Conservation (phyloP, 371 early-diverging fungal species). For the Phascolomyces articulosus region DNA sequence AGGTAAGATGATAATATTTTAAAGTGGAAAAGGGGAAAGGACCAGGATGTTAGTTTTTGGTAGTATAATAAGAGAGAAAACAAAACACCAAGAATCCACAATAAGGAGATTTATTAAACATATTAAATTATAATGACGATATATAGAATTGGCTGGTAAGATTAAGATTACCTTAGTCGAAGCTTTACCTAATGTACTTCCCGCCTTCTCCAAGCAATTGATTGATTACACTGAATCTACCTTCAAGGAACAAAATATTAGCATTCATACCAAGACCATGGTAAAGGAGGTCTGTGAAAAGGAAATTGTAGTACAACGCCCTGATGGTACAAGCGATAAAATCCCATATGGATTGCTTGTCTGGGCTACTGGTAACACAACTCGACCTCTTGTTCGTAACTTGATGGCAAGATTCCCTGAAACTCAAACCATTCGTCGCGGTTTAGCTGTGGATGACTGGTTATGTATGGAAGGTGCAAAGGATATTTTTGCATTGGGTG, state of each 20-base stretch:
- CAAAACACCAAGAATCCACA: too few relatives aligned
- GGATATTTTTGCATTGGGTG: slow-evolving; percentile 87
- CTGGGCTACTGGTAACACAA: slow-evolving; percentile 96
- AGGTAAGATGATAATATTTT: slow-evolving; percentile 22
- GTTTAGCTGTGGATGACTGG: slow-evolving; percentile 84
- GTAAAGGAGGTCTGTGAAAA: slow-evolving; percentile 88
- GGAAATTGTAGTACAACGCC: slow-evolving; percentile 76
- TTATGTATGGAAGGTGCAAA: slow-evolving; percentile 75
- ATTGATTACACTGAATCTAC: slow-evolving; percentile 90
- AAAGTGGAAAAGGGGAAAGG: not conserved
- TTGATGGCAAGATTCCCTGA: slow-evolving; percentile 74
- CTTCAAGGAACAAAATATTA: slow-evolving; percentile 86
- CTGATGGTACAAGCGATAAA: slow-evolving; percentile 62
- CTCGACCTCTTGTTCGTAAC: slow-evolving; percentile 76
- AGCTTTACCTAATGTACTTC: slow-evolving; percentile 85
- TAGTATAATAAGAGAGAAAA: too few relatives aligned
- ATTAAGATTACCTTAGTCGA: slow-evolving; percentile 91
- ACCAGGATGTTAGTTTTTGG: not conserved
- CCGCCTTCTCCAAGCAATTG: slow-evolving; percentile 87
- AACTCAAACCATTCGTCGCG: slow-evolving; percentile 80
- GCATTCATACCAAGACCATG: slow-evolving; percentile 84
- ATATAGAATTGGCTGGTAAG: slow-evolving; percentile 73
- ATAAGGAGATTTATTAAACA: not conserved
- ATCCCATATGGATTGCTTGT: slow-evolving; percentile 91
- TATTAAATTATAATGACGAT: too few relatives aligned